Percentiles rank a stretch among this genome's conserved stretches.
These are phyloP conservation scores for Rhodotorula diobovata DNA, from an alignment of 768 basidiomycete genomes.

Conservation along the genomic window DNA sequence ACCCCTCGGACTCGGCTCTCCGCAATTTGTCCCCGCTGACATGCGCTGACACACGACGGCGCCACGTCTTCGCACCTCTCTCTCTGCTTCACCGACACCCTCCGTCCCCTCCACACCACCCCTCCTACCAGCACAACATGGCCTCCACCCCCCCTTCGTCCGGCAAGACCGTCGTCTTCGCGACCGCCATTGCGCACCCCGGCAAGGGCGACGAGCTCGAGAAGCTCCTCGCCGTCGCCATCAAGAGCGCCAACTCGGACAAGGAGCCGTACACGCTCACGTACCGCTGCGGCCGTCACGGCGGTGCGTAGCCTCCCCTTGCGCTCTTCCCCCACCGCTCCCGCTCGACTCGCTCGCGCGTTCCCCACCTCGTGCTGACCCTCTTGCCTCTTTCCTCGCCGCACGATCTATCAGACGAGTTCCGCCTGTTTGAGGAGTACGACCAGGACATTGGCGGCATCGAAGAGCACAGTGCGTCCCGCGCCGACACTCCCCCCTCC, in stretches of 20 bases:
- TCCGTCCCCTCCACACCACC: background rate
- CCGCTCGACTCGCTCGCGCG: background rate
- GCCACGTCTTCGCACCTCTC: no score
- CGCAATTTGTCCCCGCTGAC: no score
- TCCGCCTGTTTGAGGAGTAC: constrained; percentile 26
- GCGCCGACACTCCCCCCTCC: background rate
- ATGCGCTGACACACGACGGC: no score
- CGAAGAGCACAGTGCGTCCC: constrained; percentile 28
- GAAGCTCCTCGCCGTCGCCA: constrained; percentile 2
- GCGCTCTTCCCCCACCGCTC: background rate
- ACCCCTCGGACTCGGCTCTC: no score
- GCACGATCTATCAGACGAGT: constrained; percentile 3
- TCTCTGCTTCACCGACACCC: background rate
- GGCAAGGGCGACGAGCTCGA: constrained; percentile 29
- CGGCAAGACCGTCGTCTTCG: constrained; percentile 28
- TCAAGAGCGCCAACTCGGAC: constrained; percentile 12
- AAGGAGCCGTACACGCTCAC: constrained; percentile 31
- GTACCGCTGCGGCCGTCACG: constrained; percentile 14
- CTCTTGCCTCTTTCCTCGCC: background rate
- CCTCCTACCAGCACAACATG: constrained; percentile 1
- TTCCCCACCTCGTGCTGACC: no score
- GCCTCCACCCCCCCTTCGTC: constrained; percentile 1
- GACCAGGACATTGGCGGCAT: constrained; percentile 28
- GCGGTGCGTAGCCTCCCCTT: background rate
- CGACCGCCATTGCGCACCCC: constrained; percentile 4